A percentile compares a stretch with the other conserved stretches of the same genome.
phyloP scores from a whole-genome alignment of 441 rosid genomes.

The Corymbia calophylla region DNA sequence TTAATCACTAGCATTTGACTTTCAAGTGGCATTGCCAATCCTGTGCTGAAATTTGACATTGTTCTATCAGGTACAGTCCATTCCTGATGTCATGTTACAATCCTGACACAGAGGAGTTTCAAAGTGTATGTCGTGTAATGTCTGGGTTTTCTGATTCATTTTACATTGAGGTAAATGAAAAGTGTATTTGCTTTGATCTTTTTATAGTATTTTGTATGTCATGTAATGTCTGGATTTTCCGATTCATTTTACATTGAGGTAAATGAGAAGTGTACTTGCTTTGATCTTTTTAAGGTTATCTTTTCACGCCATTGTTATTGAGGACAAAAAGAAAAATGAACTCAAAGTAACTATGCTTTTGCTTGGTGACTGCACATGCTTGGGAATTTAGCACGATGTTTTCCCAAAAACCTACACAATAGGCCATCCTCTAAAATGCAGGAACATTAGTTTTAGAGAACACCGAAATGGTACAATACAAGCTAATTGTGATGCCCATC shows the following conservation, averaged over 20 bases:
- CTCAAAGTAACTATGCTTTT: not conserved
- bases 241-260: slow-evolving; percentile 84
- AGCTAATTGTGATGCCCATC: not conserved
- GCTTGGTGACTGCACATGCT: not conserved
- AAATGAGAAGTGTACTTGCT: not conserved
- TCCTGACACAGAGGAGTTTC: slow-evolving; percentile 76
- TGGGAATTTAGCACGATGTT: not conserved
- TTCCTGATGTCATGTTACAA: slow-evolving; percentile 91
- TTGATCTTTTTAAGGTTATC: not conserved
- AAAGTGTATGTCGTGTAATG: slow-evolving; percentile 90
- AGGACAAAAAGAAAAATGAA: not conserved
- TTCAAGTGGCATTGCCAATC: not conserved
- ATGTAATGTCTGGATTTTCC: slow-evolving; percentile 88
- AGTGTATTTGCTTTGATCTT: not conserved
- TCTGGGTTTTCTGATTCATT: slow-evolving; percentile 86
- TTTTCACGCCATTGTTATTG: not conserved
- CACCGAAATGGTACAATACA: not conserved
- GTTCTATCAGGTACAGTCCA: slow-evolving; percentile 62
- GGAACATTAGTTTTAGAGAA: not conserved
- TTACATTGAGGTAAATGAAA: slow-evolving; percentile 54
- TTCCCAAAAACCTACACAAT: not conserved
- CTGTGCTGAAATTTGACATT: not conserved
- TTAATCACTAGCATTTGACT: not conserved
- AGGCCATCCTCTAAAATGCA: not conserved
- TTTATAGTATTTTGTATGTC: slow-evolving; percentile 32